These are phyloP conservation scores for Lachnellula willkommii DNA, from an alignment of 2,329 filamentous ascomycete genomes.

Conservation along the genomic window DNA sequence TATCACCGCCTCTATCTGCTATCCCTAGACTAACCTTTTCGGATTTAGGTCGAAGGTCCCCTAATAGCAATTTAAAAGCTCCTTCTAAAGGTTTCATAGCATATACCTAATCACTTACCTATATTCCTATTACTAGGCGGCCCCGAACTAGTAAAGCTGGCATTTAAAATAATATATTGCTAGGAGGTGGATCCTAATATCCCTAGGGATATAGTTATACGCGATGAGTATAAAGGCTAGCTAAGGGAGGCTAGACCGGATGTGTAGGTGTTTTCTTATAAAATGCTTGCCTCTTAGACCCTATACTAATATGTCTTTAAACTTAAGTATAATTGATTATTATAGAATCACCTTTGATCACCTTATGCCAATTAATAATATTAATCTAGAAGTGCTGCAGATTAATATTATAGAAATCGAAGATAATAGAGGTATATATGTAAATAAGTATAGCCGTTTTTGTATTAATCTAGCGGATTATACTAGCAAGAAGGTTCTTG, in stretches of 20 bases:
- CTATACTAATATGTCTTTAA: not conserved
- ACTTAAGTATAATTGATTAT: conserved; percentile 31
- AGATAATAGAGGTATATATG: conserved; percentile 32
- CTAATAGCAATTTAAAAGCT: conserved; percentile 12
- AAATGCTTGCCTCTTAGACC: not conserved
- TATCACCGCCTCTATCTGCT: conserved; percentile 7
- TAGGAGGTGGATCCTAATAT: conserved; percentile 5
- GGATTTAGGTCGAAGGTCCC: conserved; percentile 12
- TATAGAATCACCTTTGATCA: conserved; percentile 41
- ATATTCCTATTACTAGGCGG: conserved; percentile 5
- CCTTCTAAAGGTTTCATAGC: conserved; percentile 12
- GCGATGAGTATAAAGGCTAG: conserved; percentile 13
- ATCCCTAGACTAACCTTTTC: conserved; percentile 3
- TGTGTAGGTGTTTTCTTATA: conserved; percentile 1
- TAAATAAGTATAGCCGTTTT: conserved; percentile 34
- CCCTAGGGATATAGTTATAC: conserved; percentile 9
- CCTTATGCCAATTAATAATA: conserved; percentile 33
- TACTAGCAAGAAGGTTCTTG: conserved; percentile 36
- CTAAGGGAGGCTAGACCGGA: conserved; percentile 3
- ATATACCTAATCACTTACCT: conserved; percentile 1
- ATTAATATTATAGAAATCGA: conserved; percentile 41
- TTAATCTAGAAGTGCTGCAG: conserved; percentile 37
- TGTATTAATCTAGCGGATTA: conserved; percentile 35
- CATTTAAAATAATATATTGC: conserved; percentile 9
- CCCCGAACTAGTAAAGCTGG: conserved; percentile 8